Evolutionary conservation across 2,329 filamentous ascomycete species (phyloP), one percentile per base, ranked within the genome.

Genomic region (Xylariaceae sp.): DNA sequence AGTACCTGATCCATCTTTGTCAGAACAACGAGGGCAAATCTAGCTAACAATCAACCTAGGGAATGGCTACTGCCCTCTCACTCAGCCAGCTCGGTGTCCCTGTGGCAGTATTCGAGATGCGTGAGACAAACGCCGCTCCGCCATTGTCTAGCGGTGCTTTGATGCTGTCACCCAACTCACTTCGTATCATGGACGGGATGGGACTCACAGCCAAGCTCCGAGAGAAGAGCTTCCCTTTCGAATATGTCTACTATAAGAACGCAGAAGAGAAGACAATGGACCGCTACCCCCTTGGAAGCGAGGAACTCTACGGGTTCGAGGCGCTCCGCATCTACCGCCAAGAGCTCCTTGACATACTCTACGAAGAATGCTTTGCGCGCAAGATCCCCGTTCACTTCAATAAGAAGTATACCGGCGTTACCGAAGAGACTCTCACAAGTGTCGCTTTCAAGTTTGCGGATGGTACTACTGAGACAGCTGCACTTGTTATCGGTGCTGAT

Each of bases 101-200:
- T 3, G 49, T 45, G 16, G 37, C 46, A 1, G 44, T 82, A 36
- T 82, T 79, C 50, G 79, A 82, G 21, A 43, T 43, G 47, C 45
- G 49, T 19, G 29, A 46, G 20, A 50, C 41, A 22, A 35, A 53
- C 63, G 67, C 20, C 67, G 74, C 16, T 41, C 62, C 4, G 63
- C 67, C 0, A 64, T 72, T 3, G 65, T 74, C 52, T 69, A 74
- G 74, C 17, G 79, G 79, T 4, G 78, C 75, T 0, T 66, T 83
- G 33, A 79, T 80, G 72, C 67, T 83, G 2, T 79, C 77, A 0
- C 79, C 79, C 2, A 83, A 82, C 42, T 74, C 76, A 0, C 68
- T 83, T 1, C 67, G 69, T 5, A 66, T 82, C 34, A 66, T 83
- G 0, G 72, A 82, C 47, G 55, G 56, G 0, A 61, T 82, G 0